Percentiles rank a stretch among this genome's conserved stretches.
phyloP scores from a whole-genome alignment of 345 rosid genomes.

The Arabidopsis arenosa region DNA sequence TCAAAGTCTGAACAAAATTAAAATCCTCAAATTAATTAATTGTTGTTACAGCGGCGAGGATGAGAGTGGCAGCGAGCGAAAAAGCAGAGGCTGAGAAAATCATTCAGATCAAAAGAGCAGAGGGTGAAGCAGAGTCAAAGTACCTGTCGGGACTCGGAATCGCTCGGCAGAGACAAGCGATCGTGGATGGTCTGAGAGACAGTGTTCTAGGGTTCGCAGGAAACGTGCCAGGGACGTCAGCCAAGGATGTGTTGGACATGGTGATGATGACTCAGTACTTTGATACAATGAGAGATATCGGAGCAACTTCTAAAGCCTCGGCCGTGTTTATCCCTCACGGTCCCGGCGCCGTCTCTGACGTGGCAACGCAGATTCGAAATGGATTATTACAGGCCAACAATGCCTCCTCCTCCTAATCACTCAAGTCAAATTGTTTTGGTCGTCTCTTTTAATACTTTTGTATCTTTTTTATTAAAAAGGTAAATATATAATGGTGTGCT shows the following conservation, averaged over 20 bases:
- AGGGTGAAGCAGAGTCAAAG: conserved; percentile 62
- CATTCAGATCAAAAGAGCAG: conserved; percentile 63
- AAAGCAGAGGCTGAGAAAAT: conserved; percentile 69
- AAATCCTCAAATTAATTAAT: not conserved
- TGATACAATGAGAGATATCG: conserved; percentile 51
- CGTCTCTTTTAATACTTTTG: not conserved
- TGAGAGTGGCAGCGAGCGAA: conserved; percentile 61
- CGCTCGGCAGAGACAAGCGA: conserved; percentile 64
- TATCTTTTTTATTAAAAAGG: not conserved
- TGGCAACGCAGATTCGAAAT: conserved; percentile 48
- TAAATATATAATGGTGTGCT: not conserved
- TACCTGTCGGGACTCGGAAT: conserved; percentile 61
- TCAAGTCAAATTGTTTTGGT: conserved; percentile 26
- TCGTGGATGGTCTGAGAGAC: conserved; percentile 64
- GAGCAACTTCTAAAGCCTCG: conserved; percentile 45
- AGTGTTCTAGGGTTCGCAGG: conserved; percentile 63
- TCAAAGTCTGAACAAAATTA: too few relatives aligned
- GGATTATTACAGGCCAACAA: conserved; percentile 48
- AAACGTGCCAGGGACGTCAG: conserved; percentile 58
- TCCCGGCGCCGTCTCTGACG: conserved; percentile 48
- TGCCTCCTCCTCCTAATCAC: not conserved
- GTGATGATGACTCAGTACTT: conserved; percentile 52
- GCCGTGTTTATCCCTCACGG: conserved; percentile 51
- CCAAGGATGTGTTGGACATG: conserved; percentile 50
- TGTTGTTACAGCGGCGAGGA: conserved; percentile 52